phyloP scores from a whole-genome alignment of 2,329 filamentous ascomycete genomes.

The Blumeria hordei region DNA sequence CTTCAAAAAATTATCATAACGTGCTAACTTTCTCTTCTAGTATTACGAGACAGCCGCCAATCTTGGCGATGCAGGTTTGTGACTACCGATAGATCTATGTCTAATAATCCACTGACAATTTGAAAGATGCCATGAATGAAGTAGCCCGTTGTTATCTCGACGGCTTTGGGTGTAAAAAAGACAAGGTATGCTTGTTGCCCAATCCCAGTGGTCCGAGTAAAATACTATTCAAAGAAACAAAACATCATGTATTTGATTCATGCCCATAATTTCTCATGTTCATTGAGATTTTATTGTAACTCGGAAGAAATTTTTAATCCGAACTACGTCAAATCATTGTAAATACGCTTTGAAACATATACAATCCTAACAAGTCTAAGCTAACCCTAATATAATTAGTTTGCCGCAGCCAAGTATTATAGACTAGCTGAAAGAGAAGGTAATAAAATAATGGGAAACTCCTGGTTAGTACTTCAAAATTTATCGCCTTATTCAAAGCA shows the following conservation, averaged over 20 bases:
- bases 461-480: conserved; percentile 32
- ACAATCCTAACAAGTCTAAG: too few relatives aligned
- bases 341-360: too few relatives aligned
- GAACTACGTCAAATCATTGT: too few relatives aligned
- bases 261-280: too few relatives aligned
- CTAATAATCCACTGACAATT: conserved; percentile 9
- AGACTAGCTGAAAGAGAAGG: conserved; percentile 74
- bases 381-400: conserved; percentile 22
- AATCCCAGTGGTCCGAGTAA: too few relatives aligned
- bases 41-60: conserved; percentile 98
- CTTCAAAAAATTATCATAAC: not conserved
- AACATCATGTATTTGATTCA: too few relatives aligned
- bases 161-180: conserved; percentile 92
- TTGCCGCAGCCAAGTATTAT: conserved; percentile 68
- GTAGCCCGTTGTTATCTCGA: conserved; percentile 87
- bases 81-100: conserved; percentile 4
- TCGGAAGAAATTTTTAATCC: too few relatives aligned
- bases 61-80: conserved; percentile 58
- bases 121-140: conserved; percentile 82
- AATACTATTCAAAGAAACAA: too few relatives aligned
- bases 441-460: conserved; percentile 76
- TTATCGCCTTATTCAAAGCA: not conserved
- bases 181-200: conserved; percentile 51
- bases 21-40: conserved; percentile 19
- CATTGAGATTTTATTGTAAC: too few relatives aligned